phyloP scores from a whole-genome alignment of 2,329 filamentous ascomycete genomes.

The Aspergillus pseudoterreus region DNA sequence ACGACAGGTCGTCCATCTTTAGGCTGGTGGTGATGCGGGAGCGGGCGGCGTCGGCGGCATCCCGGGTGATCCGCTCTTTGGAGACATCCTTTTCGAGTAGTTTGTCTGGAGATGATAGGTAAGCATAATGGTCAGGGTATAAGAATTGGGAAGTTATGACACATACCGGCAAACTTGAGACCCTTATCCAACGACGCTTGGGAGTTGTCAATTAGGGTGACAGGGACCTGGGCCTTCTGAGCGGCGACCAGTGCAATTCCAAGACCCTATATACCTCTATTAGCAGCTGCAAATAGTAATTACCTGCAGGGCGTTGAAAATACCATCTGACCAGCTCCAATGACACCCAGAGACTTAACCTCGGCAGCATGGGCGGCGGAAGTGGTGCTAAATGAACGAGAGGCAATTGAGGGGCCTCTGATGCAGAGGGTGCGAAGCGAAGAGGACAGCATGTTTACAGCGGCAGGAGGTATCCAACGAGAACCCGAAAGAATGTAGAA shows the following conservation, averaged over 20 bases:
- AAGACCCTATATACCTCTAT: conserved; percentile 61
- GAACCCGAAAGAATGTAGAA: background rate
- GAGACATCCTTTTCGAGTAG: conserved; percentile 87
- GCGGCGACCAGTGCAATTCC: conserved; percentile 95
- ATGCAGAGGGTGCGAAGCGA: conserved; percentile 29
- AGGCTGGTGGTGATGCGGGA: conserved; percentile 67
- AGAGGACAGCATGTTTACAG: conserved; percentile 32
- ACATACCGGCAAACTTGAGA: conserved; percentile 76
- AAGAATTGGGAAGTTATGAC: background rate
- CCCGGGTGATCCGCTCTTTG: conserved; percentile 80
- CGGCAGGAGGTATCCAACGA: background rate
- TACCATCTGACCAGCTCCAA: conserved; percentile 97
- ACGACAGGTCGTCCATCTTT: conserved; percentile 69
- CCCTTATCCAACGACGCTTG: conserved; percentile 85
- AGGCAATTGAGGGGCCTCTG: conserved; percentile 33
- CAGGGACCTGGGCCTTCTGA: conserved; percentile 75
- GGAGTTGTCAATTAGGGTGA: conserved; percentile 80
- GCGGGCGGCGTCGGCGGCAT: conserved; percentile 70
- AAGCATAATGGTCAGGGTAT: background rate
- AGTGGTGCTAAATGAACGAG: conserved; percentile 66
- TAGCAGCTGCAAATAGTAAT: conserved; percentile 10
- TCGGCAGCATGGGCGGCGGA: conserved; percentile 61
- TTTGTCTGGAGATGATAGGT: conserved; percentile 60
- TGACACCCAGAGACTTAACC: conserved; percentile 83
- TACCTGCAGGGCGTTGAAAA: conserved; percentile 20